Conservation (phyloP, 1,284 basidiomycete species). For the Phlebopus sp. region DNA sequence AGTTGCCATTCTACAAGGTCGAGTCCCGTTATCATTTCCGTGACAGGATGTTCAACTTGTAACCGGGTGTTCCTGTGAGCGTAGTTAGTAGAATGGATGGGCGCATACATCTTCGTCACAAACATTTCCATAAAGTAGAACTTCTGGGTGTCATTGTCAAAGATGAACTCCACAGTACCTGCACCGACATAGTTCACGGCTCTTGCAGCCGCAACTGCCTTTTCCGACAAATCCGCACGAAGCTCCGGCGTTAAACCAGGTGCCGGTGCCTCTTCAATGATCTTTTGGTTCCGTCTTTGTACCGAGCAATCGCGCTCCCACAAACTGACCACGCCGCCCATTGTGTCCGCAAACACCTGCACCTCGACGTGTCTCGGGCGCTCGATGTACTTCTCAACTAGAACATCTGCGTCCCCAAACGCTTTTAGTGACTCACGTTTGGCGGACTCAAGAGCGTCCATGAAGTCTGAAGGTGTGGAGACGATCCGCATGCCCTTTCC, state of each 20-base stretch:
- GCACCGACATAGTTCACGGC: constrained; percentile 91
- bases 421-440: constrained; percentile 84
- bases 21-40: constrained; percentile 91
- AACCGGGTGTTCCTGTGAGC: constrained; percentile 80
- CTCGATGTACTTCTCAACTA: constrained; percentile 86
- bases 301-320: constrained; percentile 96
- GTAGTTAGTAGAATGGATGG: constrained; percentile 1
- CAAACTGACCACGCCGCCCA: constrained; percentile 78
- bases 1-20: constrained; percentile 96
- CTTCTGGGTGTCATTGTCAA: constrained; percentile 80
- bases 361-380: constrained; percentile 87
- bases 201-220: constrained; percentile 87
- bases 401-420: constrained; percentile 83
- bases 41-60: constrained; percentile 94
- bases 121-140: constrained; percentile 96
- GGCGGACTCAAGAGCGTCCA: constrained; percentile 79
- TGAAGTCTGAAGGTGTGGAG: constrained; percentile 59
- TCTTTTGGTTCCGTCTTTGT: constrained; percentile 92
- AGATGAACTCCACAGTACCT: constrained; percentile 92
- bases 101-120: constrained; percentile 23
- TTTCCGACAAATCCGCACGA: constrained; percentile 77
- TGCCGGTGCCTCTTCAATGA: constrained; percentile 94
- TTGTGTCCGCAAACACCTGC: constrained; percentile 82
- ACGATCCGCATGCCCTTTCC: constrained; percentile 97
- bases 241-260: constrained; percentile 78